Evolutionary conservation across 495 filamentous ascomycete genomes (phyloP), one percentile per base, ranked within the genome.

Genomic region (Neurospora sp.): DNA sequence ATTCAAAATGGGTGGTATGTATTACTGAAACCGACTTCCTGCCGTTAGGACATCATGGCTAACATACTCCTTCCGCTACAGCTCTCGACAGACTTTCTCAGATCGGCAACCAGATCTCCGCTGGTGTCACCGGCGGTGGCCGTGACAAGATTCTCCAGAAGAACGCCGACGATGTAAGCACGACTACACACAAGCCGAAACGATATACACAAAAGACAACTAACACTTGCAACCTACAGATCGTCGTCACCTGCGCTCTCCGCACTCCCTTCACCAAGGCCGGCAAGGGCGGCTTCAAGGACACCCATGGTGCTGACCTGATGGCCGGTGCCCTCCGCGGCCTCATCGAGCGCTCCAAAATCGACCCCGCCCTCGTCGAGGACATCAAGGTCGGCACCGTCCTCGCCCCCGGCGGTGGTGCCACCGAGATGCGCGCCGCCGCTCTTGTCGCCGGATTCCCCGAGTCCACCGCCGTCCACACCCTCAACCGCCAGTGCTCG

Each of bases 351-450:
- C 92, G 93, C 77, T 97, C 94, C 70, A 88, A 89, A 41, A 94
- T 99, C 82, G 89, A 97, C 83, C 94, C 96, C 4, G 82, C 81
- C 40, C 85, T 93, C 18, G 92, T 99, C 40, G 92, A 98, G 82
- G 96, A 99, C 79, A 91, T 99, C 74, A 91, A 92, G 66, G 96
- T 99, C 73, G 96, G 96, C 76, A 90, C 89, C 70, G 96, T 99
- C 22, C 89, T 99, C 38, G 88, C 95, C 6, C 95, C 96, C 20
- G 96, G 96, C 74, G 96, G 93, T 73, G 96, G 96, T 75, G 96
- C 96, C 31, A 99, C 96, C 48, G 96, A 98, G 84, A 97, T 95
- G 89, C 90, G 96, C 75, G 96, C 94, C 73, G 95, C 96, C 18
- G 90, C 92, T 40, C 87, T 99, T 20, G 93, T 94, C 11, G 96